Evolutionary conservation across 2,329 filamentous ascomycete genomes (phyloP), one percentile per base, ranked within the genome.

Genomic region (Orbilia oligospora): DNA sequence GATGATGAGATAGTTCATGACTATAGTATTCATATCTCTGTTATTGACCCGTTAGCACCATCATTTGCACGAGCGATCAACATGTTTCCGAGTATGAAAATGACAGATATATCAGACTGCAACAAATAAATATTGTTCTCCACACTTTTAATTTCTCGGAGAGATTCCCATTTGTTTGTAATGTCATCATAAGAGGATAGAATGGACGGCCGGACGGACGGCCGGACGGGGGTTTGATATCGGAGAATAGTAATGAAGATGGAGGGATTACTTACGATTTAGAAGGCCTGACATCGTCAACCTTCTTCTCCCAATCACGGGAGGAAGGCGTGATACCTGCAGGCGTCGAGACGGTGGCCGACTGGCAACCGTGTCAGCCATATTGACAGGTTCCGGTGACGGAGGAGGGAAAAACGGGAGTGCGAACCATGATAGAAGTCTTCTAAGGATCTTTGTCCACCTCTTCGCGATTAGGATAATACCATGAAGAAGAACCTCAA

Each of bases 111-210:
- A 85, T 92, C 90, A 91, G 90, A 90, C 44, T 88, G 88, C 86
- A 90, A 90, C 92, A 91, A 79, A 79, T 79, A 75, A 66, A 66
- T 53, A 65, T 86, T 88, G 85, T 90, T 93, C 90, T 99, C 96
- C 91, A 93, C 96, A 99, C 89, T 86, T 82, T 81, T 75, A 86
- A 87, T 86, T 90, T 89, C 93, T 98, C 93, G 92, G 96, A 99
- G 97, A 99, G 96, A 99, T 99, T 99, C 96, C 96, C 96, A 99
- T 90, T 89, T 97, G 97, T 91, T 93, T 91, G 91, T 88, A 86
- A 88, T 87, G 93, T 97, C 94, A 97, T 97, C 88, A 90, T 87
- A 82, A 12, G 49, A 38, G 86, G 83, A 82, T 83, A 84, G 20
- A 51, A 24, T 9, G 1, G 22, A 14, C 1, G 10, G 8, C n/a